Conservation (phyloP, 495 filamentous ascomycete species). For the Zalerion maritima region DNA sequence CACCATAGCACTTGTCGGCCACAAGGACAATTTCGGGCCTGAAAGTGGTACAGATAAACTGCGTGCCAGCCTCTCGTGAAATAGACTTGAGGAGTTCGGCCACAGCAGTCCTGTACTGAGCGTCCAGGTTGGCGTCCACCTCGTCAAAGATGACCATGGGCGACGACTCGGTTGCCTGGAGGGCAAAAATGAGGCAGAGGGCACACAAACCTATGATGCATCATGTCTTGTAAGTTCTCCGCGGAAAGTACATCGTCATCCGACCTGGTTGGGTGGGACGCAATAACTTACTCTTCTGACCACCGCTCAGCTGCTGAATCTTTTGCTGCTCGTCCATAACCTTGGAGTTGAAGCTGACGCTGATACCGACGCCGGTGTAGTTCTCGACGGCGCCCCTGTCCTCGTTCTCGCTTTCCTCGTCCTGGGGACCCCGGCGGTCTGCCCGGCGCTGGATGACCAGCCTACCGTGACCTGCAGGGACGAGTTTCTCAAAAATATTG, state of each 20-base stretch:
- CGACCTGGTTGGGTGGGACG: too few relatives aligned
- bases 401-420: constrained; percentile 56
- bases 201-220: constrained; percentile 69
- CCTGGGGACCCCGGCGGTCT: constrained; percentile 47
- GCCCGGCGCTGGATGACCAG: constrained; percentile 87
- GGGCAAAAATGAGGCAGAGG: constrained; percentile 93
- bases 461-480: constrained; percentile 81
- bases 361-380: constrained; percentile 96
- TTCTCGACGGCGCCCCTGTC: constrained; percentile 68
- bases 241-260: constrained; percentile 1
- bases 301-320: constrained; percentile 91
- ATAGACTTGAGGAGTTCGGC: constrained; percentile 74
- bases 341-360: constrained; percentile 96
- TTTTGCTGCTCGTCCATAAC: constrained; percentile 89
- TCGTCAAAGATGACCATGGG: constrained; percentile 99
- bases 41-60: constrained; percentile 90
- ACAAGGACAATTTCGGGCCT: constrained; percentile 90
- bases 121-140: constrained; percentile 96
- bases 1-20: constrained; percentile 95
- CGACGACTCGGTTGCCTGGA: constrained; percentile 92
- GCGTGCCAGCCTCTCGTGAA: constrained; percentile 41
- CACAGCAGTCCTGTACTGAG: constrained; percentile 90
- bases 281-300: constrained; percentile 87
- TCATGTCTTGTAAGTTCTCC: constrained; percentile 12
- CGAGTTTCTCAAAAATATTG: constrained; percentile 84